Evolutionary conservation across 768 basidiomycete genomes (phyloP).

Genomic region (Paxillus involutus): DNA sequence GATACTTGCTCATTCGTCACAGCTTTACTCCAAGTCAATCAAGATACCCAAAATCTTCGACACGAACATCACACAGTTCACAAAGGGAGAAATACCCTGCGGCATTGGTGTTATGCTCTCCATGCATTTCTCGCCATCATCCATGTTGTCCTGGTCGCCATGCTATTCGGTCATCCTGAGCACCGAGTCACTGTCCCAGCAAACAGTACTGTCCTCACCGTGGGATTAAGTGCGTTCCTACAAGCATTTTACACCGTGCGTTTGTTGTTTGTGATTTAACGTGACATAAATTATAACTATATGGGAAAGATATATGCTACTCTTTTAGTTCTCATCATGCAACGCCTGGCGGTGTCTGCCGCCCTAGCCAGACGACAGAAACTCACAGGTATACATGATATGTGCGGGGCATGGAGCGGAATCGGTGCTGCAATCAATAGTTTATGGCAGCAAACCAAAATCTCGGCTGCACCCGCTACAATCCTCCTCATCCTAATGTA

Average conservation of each 20-base stretch:
- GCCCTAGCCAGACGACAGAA: slow-evolving; percentile 7
- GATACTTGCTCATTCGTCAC: too few relatives aligned
- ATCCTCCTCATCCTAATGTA: slow-evolving; percentile 10
- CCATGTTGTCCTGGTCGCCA: background rate
- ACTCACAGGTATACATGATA: slow-evolving; percentile 21
- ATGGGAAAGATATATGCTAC: slow-evolving; percentile 14
- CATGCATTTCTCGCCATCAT: background rate
- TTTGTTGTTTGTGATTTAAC: background rate
- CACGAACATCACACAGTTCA: too few relatives aligned
- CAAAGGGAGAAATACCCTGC: too few relatives aligned
- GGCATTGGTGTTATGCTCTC: background rate
- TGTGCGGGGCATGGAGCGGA: slow-evolving; percentile 19
- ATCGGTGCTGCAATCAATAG: slow-evolving; percentile 17
- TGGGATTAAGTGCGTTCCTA: background rate
- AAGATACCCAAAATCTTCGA: too few relatives aligned
- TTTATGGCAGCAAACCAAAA: slow-evolving; percentile 19
- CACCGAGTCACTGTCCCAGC: background rate
- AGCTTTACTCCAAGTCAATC: too few relatives aligned
- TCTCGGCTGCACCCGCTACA: slow-evolving; percentile 3
- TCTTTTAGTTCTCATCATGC: slow-evolving; percentile 11
- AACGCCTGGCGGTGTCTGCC: slow-evolving; percentile 11
- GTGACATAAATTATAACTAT: background rate
- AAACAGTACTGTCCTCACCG: background rate
- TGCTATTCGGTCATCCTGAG: slow-evolving; percentile 3
- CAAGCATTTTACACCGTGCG: slow-evolving; percentile 7